A percentile compares a stretch with the other conserved stretches of the same genome.
Conservation (phyloP, 345 rosid genomes). For the Acer yangbiense region DNA sequence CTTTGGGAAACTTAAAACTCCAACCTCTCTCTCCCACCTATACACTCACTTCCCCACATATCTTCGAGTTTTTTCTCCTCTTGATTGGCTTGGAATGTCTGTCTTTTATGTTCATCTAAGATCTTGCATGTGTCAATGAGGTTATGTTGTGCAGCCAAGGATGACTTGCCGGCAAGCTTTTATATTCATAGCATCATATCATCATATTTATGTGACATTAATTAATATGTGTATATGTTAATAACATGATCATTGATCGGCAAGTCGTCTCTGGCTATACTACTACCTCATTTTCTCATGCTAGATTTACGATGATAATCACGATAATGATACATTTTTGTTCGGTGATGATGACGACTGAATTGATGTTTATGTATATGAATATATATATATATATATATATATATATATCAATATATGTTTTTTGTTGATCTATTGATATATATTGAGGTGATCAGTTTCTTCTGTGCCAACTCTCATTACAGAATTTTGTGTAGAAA, state of each 20-base stretch:
- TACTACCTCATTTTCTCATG: slow-evolving; percentile 57
- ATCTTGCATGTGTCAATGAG: slow-evolving; percentile 64
- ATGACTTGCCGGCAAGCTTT: slow-evolving; percentile 69
- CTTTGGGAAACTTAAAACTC: slow-evolving; percentile 27
- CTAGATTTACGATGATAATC: slow-evolving; percentile 49
- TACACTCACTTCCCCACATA: neutral
- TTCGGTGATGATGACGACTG: too few species aligned
- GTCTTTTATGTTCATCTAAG: slow-evolving; percentile 38
- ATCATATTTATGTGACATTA: neutral
- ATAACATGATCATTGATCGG: slow-evolving; percentile 29
- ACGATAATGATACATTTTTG: neutral
- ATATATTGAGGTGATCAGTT: neutral
- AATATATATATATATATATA: too few species aligned
- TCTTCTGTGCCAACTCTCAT: neutral
- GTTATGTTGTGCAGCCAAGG: slow-evolving; percentile 66
- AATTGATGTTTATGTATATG: too few species aligned
- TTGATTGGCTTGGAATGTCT: slow-evolving; percentile 19
- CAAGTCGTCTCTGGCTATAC: slow-evolving; percentile 65
- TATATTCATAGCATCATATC: neutral
- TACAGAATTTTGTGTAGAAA: too few species aligned
- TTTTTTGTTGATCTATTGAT: neutral
- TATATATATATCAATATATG: too few species aligned
- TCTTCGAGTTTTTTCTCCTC: neutral
- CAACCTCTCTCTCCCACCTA: neutral
- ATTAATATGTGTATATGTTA: neutral